Evolutionary conservation across 1,284 basidiomycete genomes (phyloP), one percentile per base, ranked within the genome.

Genomic region (Boletus smithii): DNA sequence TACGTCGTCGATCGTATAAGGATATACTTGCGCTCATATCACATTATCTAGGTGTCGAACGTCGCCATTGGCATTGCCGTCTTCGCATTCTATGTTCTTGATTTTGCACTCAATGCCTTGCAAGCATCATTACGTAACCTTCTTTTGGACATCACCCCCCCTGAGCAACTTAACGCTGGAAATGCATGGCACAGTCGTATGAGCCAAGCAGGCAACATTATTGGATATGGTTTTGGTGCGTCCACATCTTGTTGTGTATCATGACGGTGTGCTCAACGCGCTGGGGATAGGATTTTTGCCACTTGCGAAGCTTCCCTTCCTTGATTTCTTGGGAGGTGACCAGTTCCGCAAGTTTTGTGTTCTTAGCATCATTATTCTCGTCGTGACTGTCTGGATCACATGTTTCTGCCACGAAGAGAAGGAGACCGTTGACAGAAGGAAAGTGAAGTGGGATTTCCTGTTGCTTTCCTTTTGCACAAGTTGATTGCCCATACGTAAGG

Each of bases 161-260:
- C 85, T 4, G 79, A 87, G 53, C 94, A 98, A 67, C 80, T 97
- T 29, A 93, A 87, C 54, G 77, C 84, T 13, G 94, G 89, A 6
- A 99, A 97, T 70, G 95, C 95, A n/a, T 99, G 95, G 95, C 93
- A 97, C 58, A 91, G 94, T 14, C 77, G 92, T 48, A 95, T 97
- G 88, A 87, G 84, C 39, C 92, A 97, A 63, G 83, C 91, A n/a
- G 94, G 92, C 20, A 97, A 94, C 62, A 95, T 97, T 45, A 69
- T 95, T 55, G 94, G 95, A 2, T 97, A 86, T 68, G 89, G 88
- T 2, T 87, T 94, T 60, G 92, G 90, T 85, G 62, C 51, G 77
- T 63, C 9, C 8, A 35, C 29, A 5, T 39, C 11, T 30, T 29
- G 3, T 17, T 20, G 11, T 36, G 11, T 37, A 7, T 27, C 5